A percentile compares a stretch with the other conserved stretches of the same genome.
phyloP scores from a whole-genome alignment of 805 yeast genomes.

The Ogataea nitratoaversa region DNA sequence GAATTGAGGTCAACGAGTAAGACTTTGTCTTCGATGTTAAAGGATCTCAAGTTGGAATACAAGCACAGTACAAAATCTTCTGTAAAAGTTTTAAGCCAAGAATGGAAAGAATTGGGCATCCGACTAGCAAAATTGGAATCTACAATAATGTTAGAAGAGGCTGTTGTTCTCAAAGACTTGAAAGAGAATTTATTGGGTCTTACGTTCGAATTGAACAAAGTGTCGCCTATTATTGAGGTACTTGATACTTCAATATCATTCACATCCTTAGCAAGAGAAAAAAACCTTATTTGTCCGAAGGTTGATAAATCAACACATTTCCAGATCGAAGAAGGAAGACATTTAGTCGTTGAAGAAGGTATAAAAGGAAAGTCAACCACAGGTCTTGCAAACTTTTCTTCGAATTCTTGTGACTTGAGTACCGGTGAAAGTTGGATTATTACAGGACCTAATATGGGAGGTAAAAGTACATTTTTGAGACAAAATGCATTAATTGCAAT shows the following conservation, averaged over 20 bases:
- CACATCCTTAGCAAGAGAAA: conserved; percentile 66
- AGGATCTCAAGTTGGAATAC: conserved; percentile 9
- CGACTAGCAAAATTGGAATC: conserved; percentile 41
- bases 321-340: conserved; percentile 65
- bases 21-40: conserved; percentile 14
- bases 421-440: conserved; percentile 47
- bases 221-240: conserved; percentile 49
- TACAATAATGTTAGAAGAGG: conserved; percentile 53
- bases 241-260: conserved; percentile 74
- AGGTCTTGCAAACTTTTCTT: conserved; percentile 39
- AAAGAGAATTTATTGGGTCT: conserved; percentile 41
- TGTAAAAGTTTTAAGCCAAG: conserved; percentile 35
- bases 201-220: conserved; percentile 43
- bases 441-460: conserved; percentile 93
- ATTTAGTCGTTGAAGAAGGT: conserved; percentile 81
- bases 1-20: conserved; percentile 26
- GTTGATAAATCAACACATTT: conserved; percentile 46
- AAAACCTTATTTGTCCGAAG: conserved; percentile 60
- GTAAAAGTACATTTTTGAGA: conserved; percentile 71
- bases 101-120: conserved; percentile 53
- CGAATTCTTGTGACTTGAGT: conserved; percentile 38
- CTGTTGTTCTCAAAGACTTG: conserved; percentile 44
- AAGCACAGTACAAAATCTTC: conserved; percentile 25
- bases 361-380: conserved; percentile 39
- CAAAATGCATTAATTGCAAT: conserved; percentile 69